Evolutionary conservation across 2,329 filamentous ascomycete species (phyloP), one percentile per base, ranked within the genome.

Genomic region (Magnaporthiopsis poae): DNA sequence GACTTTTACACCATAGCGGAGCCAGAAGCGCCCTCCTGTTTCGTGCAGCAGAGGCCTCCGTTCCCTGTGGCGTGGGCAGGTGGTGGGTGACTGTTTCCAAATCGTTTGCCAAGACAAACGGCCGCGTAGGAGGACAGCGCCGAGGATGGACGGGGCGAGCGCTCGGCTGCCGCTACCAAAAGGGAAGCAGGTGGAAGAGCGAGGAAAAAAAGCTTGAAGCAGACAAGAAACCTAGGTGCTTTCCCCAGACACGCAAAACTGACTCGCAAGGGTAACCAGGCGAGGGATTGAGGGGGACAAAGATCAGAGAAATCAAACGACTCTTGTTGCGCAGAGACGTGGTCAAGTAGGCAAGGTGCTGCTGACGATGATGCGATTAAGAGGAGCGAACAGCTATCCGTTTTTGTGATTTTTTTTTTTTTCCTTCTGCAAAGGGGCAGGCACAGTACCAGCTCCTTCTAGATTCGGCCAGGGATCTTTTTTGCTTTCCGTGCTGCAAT

Each of bases 11-110:
- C 25, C 46, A 60, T 65, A 65, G 46, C 63, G 52, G 63, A 60
- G 33, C 63, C 35, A 56, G 27, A 33, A 25, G 29, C 21, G 46
- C 46, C 46, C 46, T 56, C 46, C 46, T 56, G 46, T 56, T 56
- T 56, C 46, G 46, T 56, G 46, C 46, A 56, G 46, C 21, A 56
- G 46, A 56, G 46, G 46, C 46, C 46, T 56, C 62, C 36, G 35
- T 36, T 52, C 18, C 25, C 46, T 64, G 62, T 52, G 62, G 62
- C 36, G 39, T 25, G 62, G 62, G 62, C 62, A 31, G 36, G 46
- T 39, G n/a, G 62, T 31, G 36, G 36, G 63, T 65, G 63, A 65
- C 63, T 65, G 52, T 60, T 60, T 31, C 35, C 46, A 56, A 61
- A 33, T 61, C 60, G 25, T 3, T 5, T 29, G 60, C 60, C 60